These are phyloP conservation scores for Candida pseudofarinosa DNA, from an alignment of 805 yeast species.

Conservation along the genomic window DNA sequence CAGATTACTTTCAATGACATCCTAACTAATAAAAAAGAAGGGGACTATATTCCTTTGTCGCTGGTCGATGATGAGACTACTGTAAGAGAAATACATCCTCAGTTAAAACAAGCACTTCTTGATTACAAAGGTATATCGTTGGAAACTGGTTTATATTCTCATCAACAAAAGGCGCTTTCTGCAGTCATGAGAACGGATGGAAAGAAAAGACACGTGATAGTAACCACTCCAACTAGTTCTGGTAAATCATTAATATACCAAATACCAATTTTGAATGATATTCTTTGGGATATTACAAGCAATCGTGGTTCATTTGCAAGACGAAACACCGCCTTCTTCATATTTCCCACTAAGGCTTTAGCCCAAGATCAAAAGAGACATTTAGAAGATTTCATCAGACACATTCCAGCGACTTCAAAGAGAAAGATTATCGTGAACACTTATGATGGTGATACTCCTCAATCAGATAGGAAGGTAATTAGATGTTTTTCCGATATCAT, in stretches of 20 bases:
- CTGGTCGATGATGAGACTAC: conserved; percentile 15
- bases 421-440: conserved; percentile 61
- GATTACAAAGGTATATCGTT: conserved; percentile 41
- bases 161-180: conserved; percentile 77
- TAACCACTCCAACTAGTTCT: conserved; percentile 93
- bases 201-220: conserved; percentile 58
- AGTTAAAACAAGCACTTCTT: conserved; percentile 46
- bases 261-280: conserved; percentile 63
- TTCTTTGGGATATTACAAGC: conserved; percentile 33
- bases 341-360: conserved; percentile 95
- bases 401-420: conserved; percentile 39
- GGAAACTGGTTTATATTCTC: conserved; percentile 57
- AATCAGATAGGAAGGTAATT: conserved; percentile 47
- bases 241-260: conserved; percentile 95
- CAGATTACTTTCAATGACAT: conserved; percentile 59
- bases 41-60: conserved; percentile 43
- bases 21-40: conserved; percentile 40
- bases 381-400: conserved; percentile 52
- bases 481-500: conserved; percentile 69
- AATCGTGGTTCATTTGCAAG: conserved; percentile 25
- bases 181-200: conserved; percentile 42
- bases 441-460: conserved; percentile 90
- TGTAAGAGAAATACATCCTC: conserved; percentile 37
- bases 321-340: conserved; percentile 68
- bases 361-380: conserved; percentile 95